A percentile compares a stretch with the other conserved stretches of the same genome.
phyloP scores from a whole-genome alignment of 2,329 filamentous ascomycete genomes.

The Fusarium torulosum region DNA sequence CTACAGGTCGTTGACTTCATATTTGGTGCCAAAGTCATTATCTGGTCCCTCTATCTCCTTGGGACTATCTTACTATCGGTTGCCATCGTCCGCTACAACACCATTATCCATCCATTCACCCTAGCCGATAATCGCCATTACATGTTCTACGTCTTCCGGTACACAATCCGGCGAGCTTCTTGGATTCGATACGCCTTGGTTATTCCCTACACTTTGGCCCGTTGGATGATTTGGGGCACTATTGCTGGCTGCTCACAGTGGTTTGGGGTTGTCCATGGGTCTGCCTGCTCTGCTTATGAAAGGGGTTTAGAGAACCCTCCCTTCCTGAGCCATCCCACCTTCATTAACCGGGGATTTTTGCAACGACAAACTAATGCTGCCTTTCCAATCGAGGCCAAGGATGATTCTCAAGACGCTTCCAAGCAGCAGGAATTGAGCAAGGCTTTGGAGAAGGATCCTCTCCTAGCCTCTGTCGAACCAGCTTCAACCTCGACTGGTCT shows the following conservation, averaged over 20 bases:
- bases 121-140: slow-evolving; percentile 97
- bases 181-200: slow-evolving; percentile 75
- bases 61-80: slow-evolving; percentile 55
- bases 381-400: slow-evolving; percentile 10
- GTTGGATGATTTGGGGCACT: slow-evolving; percentile 75
- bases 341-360: slow-evolving; percentile 17
- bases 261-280: slow-evolving; percentile 22
- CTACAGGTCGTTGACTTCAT: slow-evolving; percentile 25
- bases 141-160: slow-evolving; percentile 94
- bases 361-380: slow-evolving; percentile 23
- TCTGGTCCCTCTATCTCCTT: slow-evolving; percentile 55
- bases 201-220: slow-evolving; percentile 77
- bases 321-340: slow-evolving; percentile 51
- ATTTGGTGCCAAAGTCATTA: slow-evolving; percentile 52
- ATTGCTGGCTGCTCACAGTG: slow-evolving; percentile 62
- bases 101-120: slow-evolving; percentile 94
- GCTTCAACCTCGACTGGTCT: slow-evolving; percentile 65
- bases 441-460: slow-evolving; percentile 45
- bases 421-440: slow-evolving; percentile 22
- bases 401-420: slow-evolving; percentile 11
- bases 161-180: slow-evolving; percentile 76
- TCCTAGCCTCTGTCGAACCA: slow-evolving; percentile 48
- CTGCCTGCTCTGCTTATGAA: slow-evolving; percentile 35
- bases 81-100: slow-evolving; percentile 80
- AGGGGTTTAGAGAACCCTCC: slow-evolving; percentile 12